phyloP scores from a whole-genome alignment of 768 basidiomycete genomes.

The Lactarius deliciosus region DNA sequence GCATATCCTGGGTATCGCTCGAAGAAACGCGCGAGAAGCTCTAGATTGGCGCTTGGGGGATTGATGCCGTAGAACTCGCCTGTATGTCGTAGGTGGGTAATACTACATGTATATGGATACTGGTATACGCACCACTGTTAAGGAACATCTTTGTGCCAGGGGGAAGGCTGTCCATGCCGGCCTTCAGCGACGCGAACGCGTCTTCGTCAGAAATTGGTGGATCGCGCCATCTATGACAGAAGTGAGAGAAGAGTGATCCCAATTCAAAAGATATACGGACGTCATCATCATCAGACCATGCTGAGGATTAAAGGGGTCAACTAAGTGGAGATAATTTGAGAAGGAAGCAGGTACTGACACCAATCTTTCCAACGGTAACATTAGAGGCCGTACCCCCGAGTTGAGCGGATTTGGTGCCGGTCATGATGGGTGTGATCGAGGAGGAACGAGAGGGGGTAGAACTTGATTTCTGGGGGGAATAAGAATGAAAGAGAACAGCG shows the following conservation, averaged over 20 bases:
- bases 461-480: slow-evolving; percentile 4
- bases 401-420: slow-evolving; percentile 32
- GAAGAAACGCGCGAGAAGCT: slow-evolving; percentile 52
- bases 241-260: neutral
- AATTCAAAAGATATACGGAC: slow-evolving; percentile 34
- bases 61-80: slow-evolving; percentile 60
- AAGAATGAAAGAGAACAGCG: neutral
- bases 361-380: slow-evolving; percentile 42
- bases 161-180: slow-evolving; percentile 44
- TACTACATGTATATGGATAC: neutral
- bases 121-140: slow-evolving; percentile 45
- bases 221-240: slow-evolving; percentile 21
- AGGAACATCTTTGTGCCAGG: slow-evolving; percentile 50
- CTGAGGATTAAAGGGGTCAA: slow-evolving; percentile 3
- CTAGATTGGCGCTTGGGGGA: slow-evolving; percentile 44
- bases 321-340: neutral
- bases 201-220: slow-evolving; percentile 53
- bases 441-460: neutral
- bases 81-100: slow-evolving; percentile 15
- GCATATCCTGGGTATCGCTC: slow-evolving; percentile 44
- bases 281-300: slow-evolving; percentile 61
- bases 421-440: slow-evolving; percentile 4
- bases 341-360: slow-evolving; percentile 35
- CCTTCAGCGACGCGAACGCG: slow-evolving; percentile 61
- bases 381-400: slow-evolving; percentile 44